These are phyloP conservation scores for Ogataea henricii DNA, from an alignment of 805 yeast genomes.

Conservation along the genomic window DNA sequence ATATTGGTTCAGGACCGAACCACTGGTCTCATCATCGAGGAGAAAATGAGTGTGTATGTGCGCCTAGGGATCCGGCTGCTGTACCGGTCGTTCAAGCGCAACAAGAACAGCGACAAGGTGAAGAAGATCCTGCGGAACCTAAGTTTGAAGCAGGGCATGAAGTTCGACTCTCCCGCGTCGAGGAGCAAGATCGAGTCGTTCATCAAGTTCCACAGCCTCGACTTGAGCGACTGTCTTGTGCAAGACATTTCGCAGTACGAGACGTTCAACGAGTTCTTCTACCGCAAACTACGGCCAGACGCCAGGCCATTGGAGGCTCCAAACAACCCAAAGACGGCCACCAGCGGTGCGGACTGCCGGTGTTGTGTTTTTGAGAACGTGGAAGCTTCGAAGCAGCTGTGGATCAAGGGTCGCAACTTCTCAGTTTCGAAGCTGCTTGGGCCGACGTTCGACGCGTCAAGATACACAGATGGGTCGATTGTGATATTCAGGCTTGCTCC, in stretches of 20 bases:
- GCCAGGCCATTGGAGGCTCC: slow-evolving; percentile 71
- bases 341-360: slow-evolving; percentile 88
- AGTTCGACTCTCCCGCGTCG: slow-evolving; percentile 75
- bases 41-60: slow-evolving; percentile 87
- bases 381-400: slow-evolving; percentile 63
- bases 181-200: slow-evolving; percentile 70
- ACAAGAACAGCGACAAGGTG: slow-evolving; percentile 46
- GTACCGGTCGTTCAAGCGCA: slow-evolving; percentile 69
- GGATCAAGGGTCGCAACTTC: slow-evolving; percentile 89
- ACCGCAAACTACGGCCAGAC: slow-evolving; percentile 69
- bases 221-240: slow-evolving; percentile 65
- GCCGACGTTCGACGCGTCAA: slow-evolving; percentile 40
- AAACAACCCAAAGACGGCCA: slow-evolving; percentile 49
- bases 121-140: slow-evolving; percentile 61
- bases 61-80: slow-evolving; percentile 83
- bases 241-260: slow-evolving; percentile 50
- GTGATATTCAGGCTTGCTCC: slow-evolving; percentile 92
- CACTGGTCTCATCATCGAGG: slow-evolving; percentile 89
- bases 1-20: slow-evolving; percentile 89
- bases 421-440: slow-evolving; percentile 56
- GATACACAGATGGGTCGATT: slow-evolving; percentile 54
- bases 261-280: slow-evolving; percentile 89
- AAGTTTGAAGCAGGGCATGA: slow-evolving; percentile 79
- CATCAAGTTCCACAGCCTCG: slow-evolving; percentile 79
- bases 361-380: slow-evolving; percentile 68